Conservation (phyloP, 164 flowering plant genomes). For the Amborella trichopoda region DNA sequence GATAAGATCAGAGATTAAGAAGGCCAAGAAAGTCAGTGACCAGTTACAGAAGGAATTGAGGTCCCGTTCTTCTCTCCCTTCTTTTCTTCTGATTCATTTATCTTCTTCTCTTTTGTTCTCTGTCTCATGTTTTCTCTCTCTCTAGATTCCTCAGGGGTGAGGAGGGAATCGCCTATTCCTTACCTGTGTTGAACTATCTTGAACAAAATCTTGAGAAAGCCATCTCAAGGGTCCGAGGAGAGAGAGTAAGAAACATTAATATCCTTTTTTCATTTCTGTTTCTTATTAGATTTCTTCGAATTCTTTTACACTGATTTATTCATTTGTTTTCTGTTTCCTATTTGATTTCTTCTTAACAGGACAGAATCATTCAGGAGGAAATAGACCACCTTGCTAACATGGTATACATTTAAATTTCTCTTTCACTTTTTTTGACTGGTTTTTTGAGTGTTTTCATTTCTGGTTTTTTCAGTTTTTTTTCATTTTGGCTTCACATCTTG, state of each 20-base stretch:
- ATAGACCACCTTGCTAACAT: neutral
- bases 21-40: conserved; percentile 1
- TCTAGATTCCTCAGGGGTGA: conserved; percentile 1
- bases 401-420: neutral
- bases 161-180: neutral
- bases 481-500: no score
- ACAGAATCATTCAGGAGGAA: neutral
- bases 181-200: neutral
- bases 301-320: neutral
- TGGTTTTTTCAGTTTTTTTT: no score
- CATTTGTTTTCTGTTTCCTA: neutral
- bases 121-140: neutral
- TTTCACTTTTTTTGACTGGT: neutral
- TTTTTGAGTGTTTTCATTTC: no score
- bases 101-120: neutral
- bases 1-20: neutral
- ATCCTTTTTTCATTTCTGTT: neutral
- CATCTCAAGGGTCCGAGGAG: neutral
- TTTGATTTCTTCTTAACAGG: neutral
- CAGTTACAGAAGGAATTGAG: conserved; percentile 1
- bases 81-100: neutral
- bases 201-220: conserved; percentile 4
- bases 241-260: conserved; percentile 1
- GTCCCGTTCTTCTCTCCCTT: neutral
- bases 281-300: neutral